Evolutionary conservation across 805 yeast genomes (phyloP), one percentile per base, ranked within the genome.

Genomic region (Saturnispora sekii): DNA sequence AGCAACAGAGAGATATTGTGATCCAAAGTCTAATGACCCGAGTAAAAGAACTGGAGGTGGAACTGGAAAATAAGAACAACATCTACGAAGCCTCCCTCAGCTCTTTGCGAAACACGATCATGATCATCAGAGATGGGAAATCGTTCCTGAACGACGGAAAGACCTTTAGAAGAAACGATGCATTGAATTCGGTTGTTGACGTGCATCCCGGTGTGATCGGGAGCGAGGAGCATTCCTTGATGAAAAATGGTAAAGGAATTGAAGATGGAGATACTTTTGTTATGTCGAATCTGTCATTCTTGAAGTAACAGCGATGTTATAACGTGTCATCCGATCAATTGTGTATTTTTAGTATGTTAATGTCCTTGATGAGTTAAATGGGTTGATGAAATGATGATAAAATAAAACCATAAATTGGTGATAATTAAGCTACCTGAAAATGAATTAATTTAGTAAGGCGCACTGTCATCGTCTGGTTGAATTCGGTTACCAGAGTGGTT

Each of bases 61-160:
- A 47, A 12, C 21, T 56, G 5, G 45, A 50, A 9, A 29, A 32
- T 6, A 55, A 51, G 14, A 42, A 37, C n/a, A 32, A 31, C 26
- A 43, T 32, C 3, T 56, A 55, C 38, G 52, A 53, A 33, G 37
- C 45, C 14, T 51, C 51, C 2, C 46, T 59, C 7, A 26, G 45
- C 10, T 39, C 44, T 5, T 40, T 59, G 10, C 51, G 56, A 16
- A 51, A 48, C n/a, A 50, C 60, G 3, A 47, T 59, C 11, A 34
- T 48, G 8, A 35, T 57, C 5, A 47, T 59, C 3, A 44, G 44
- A 18, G 55, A 53, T 32, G 55, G 51, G 39, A 45, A 48, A 43
- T 35, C 35, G n/a, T 56, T 55, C 29, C 43, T 58, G 29, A 32
- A 37, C n/a, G 30, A 39, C 11, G 33, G 44, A 4, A 29, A 18